Evolutionary conservation across 2,329 filamentous ascomycete species (phyloP), one percentile per base, ranked within the genome.

Genomic region (Geosmithia morbida): DNA sequence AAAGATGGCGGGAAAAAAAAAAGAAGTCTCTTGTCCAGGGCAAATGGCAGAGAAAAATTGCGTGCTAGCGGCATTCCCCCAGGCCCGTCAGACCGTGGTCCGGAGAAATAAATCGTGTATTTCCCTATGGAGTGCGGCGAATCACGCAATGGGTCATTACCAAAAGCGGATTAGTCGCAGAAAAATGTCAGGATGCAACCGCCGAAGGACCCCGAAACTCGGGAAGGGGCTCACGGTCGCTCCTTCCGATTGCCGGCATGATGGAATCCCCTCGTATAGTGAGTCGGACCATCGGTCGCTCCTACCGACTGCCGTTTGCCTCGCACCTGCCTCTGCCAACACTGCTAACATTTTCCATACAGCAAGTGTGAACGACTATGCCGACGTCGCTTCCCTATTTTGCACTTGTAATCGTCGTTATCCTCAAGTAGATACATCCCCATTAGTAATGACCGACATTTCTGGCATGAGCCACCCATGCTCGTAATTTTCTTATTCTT

Each of bases 131-230:
- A 16, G 30, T 5, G 14, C 26, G 17, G 14, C 53, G 56, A 64
- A 66, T 66, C 63, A 66, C 63, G 63, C 63, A 66, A 66, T 66
- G 60, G 44, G 42, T 57, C 59, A 59, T 39, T 50, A 43, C 61
- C 56, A 41, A 46, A 54, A 57, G 49, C 19, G 59, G 62, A 50
- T 54, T 62, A 59, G 59, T 54, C 54, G 16, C 33, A 37, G 33
- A 11, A 37, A 16, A 37, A 11, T 37, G 33, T 4, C 22, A 7
- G 5, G 19, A 30, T 14, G 14, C 19, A 17, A 33, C 45, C 40
- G 45, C 41, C 46, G 41, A 39, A 43, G 17, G 44, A 56, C 54
- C 51, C 56, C 52, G 51, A 53, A 50, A 48, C 43, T 49, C 49
- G 54, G 55, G 53, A 45, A 46, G 20, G 46, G 26, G 43, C 52